Base-by-base conservation (phyloP, 2,329 filamentous ascomycete species). In the Teratosphaeria destructans region DNA sequence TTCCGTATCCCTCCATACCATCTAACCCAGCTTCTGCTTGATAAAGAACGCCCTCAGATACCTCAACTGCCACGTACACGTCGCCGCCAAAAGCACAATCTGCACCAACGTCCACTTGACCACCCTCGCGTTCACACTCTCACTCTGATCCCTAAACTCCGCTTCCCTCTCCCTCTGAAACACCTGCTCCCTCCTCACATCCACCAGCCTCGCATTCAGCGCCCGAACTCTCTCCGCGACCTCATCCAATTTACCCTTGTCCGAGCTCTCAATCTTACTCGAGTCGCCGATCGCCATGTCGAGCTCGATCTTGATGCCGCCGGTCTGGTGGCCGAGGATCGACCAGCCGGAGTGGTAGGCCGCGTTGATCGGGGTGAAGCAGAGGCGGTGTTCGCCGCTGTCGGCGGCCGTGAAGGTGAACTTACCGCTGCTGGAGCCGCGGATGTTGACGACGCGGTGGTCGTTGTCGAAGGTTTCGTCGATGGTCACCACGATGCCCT, bases 91-190 rank as follows among this genome's bases (percentile, higher is more conserved):
- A 43, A 97, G 85, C 57, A 85, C 82, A 62, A 97, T 79, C 77
- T 99, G 94, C 66, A 97, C 87, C 65, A 96, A 71, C 66, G 94
- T 93, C 93, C 94, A 99, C 68, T 91, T 86, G 56, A 97, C 85
- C 64, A 97, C 93, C 70, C 93, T 88, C 59, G 85, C 80, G 76
- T 99, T 99, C 65, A 93, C 96, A 52, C 84, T 81, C 77, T 99
- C 94, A 68, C 91, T 96, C 76, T 97, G 94, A 77, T 99, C 94
- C 77, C 94, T 85, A 82, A 99, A 99, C 74, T 97, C 92, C 68
- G 91, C 91, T 74, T 99, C 94, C 66, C 94, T 90, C 82, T 97
- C 94, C 89, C 96, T 64, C 76, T 99, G 94, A 79, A 96, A 97
- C 60, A 97, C 85, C 82, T 99, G 94, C 79, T 99, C 94, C 69